Base-by-base conservation (phyloP, 108 stramenopile genomes). In the Fragilaria radians region DNA sequence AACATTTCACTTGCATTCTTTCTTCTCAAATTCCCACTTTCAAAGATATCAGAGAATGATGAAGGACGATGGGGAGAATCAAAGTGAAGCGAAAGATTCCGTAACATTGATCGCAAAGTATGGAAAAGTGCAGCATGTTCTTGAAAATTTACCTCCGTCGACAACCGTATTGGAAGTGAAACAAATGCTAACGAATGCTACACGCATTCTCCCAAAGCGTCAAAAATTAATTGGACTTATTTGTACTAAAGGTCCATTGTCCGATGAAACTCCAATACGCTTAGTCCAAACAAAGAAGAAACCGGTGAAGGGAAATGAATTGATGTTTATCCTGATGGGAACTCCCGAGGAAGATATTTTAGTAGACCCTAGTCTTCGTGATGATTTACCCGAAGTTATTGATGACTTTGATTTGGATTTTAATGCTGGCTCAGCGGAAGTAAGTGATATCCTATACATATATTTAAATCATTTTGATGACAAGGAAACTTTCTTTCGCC, bases 401-500 rank as follows among this genome's bases (percentile, higher is more conserved):
- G 91, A 95, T 57, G 94, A 95, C 54, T 91, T 95, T 74, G 91
- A 91, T 65, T 76, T 92, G 24, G 91, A 92, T 62, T 92, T 91
- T 61, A 89, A 83, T 67, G 82, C 88, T 0, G 80, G 88, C 7
- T 68, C 74, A 21, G 78, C 75, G 1, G 67, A 71, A 47, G 64
- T 54, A 18, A 54, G 65, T 32, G 42, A 14, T 45, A 18, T 45
- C 18, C 11, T 45, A 54, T 56, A 4, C 27, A 25, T 26, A 45
- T 45, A 33, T 17, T 46, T 19, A 46, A 65, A 18, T 14, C 14
- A 45, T 14, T 14, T 45, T 17, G 42, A 14, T 17, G 42, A 45
- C 42, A 11, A 45, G 11, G 14, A 18, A 45, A 18, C 42, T 17
- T 14, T 11, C 11, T 14, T 17, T 45, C 42, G 18, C 18, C 42